Evolutionary conservation across 2,329 filamentous ascomycete genomes (phyloP), one percentile per base, ranked within the genome.

Genomic region (Fusarium vanettenii): DNA sequence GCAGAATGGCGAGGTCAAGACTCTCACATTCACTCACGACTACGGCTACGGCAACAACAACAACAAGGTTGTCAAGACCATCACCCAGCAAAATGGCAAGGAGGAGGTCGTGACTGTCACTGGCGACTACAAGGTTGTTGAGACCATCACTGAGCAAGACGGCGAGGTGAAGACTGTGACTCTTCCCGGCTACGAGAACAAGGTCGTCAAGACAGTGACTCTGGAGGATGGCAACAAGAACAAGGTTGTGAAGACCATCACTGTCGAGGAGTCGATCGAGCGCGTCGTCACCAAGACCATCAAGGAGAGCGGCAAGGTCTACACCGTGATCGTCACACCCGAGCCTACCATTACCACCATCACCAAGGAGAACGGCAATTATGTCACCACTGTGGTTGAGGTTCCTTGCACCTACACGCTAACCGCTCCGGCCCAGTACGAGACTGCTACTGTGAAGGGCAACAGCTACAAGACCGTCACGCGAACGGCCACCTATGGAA

Each of bases 371-470:
- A 71, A 80, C 20, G 68, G 68, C 22, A 60, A 70, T 22, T 70
- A 31, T 22, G 50, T 66, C 9, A 79, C 77, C 43, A 70, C 71
- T n/a, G 64, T 73, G 41, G 41, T 78, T 41, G 52, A 76, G 27
- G 56, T 55, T n/a, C 62, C 61, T 55, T 59, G 66, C 61, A 60
- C 73, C 45, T 67, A 76, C 56, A 75, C 76, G 11, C 69, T 80
- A 52, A 81, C 80, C 7, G 73, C 76, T 35, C 69, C 79, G 20
- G 69, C 73, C 18, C 70, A 77, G 29, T 78, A 75, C 61, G 68
- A 52, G 29, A 80, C 80, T 3, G 60, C 79, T 16, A 76, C 77
- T 18, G 70, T 76, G 31, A 79, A 76, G 10, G 74, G 78, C 9
- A 64, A 43, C 25, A 37, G 50, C 43, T 67, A 64, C 39, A 67